Conservation (phyloP, 225 moss, liverwort and hornwort genomes). For the Physcomitrium patens region DNA sequence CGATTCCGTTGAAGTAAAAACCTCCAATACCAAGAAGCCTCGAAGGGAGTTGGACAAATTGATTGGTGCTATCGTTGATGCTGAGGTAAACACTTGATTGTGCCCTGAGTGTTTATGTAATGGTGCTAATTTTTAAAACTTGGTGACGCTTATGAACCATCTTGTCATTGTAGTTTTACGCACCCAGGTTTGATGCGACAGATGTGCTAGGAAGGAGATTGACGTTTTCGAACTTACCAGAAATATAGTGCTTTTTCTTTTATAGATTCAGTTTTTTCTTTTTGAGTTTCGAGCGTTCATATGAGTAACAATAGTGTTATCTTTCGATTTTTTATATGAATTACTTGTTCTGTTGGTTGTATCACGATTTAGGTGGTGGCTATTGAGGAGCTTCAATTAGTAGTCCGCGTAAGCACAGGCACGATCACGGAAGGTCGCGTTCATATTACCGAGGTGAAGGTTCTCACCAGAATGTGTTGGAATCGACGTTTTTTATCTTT, state of each 20-base stretch:
- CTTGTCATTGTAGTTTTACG: neutral
- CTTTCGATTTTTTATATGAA: neutral
- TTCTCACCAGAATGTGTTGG: slow-evolving; percentile 5
- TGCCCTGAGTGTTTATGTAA: neutral
- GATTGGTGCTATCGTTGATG: slow-evolving; percentile 71
- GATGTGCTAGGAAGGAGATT: neutral
- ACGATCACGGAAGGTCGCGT: slow-evolving; percentile 61
- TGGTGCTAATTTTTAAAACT: neutral
- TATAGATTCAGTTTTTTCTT: neutral
- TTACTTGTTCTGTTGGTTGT: slow-evolving; percentile 12
- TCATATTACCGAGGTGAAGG: slow-evolving; percentile 83
- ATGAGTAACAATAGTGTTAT: too few species aligned
- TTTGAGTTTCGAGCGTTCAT: neutral
- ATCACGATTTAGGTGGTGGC: slow-evolving; percentile 54
- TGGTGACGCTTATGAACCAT: neutral
- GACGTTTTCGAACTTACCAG: too few species aligned
- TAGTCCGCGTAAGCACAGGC: slow-evolving; percentile 54
- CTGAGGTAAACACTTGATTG: slow-evolving; percentile 61
- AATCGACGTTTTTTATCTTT: neutral
- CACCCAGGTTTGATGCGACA: neutral
- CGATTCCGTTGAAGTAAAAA: slow-evolving; percentile 40
- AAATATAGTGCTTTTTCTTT: too few species aligned
- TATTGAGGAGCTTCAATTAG: slow-evolving; percentile 60
- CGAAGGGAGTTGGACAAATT: slow-evolving; percentile 62
- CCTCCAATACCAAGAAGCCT: slow-evolving; percentile 51